A percentile compares a stretch with the other conserved stretches of the same genome.
These are phyloP conservation scores for Globisporangium radiosum DNA, from an alignment of 352 stramenopile genomes.

Conservation along the genomic window DNA sequence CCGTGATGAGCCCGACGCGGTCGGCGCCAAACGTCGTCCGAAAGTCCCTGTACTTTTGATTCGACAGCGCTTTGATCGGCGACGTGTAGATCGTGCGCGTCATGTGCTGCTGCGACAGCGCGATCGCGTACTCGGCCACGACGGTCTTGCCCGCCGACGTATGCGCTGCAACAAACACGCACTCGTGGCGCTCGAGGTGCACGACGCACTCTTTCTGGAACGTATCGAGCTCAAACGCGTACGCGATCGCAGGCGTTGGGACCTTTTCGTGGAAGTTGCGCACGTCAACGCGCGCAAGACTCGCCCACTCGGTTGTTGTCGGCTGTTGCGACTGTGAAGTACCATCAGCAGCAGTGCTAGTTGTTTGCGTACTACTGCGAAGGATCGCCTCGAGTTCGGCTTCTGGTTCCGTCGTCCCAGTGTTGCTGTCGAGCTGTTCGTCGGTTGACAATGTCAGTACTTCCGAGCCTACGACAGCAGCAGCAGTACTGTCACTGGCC, in stretches of 20 bases:
- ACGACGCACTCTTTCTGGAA: conserved; percentile 97
- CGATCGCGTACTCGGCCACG: conserved; percentile 97
- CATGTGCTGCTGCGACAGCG: conserved; percentile 89
- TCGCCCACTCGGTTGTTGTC: conserved; percentile 59
- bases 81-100: conserved; percentile 96
- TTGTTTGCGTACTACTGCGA: not conserved
- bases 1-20: conserved; percentile 96
- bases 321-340: not conserved
- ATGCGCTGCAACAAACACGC: conserved; percentile 95
- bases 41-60: conserved; percentile 99
- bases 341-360: no score
- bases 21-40: conserved; percentile 88
- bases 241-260: conserved; percentile 76
- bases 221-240: conserved; percentile 88
- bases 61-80: conserved; percentile 97
- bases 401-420: conserved; percentile 28
- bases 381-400: conserved; percentile 49
- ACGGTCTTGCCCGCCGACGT: conserved; percentile 98
- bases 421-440: not conserved
- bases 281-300: conserved; percentile 59
- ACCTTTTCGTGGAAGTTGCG: conserved; percentile 82
- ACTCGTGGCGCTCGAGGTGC: conserved; percentile 91
- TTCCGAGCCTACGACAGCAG: no score
- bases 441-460: no score
- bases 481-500: no score